Evolutionary conservation across 192 early-diverging fungal species (phyloP).

Genomic region (Backusella westeae): DNA sequence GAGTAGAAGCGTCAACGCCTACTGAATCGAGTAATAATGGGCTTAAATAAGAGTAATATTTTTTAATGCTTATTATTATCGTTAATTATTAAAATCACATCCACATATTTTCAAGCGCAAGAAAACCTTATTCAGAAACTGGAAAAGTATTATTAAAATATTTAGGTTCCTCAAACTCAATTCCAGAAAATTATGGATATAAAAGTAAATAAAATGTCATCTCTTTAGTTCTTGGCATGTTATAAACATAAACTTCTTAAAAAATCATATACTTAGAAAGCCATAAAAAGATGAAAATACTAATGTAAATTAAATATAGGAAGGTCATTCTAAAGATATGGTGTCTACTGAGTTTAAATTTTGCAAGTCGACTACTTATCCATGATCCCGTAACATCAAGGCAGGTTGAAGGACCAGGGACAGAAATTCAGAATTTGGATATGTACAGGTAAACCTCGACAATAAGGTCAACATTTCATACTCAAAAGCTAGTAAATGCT

Average conservation of each 20-base stretch:
- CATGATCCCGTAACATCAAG: neutral
- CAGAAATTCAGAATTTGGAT: neutral
- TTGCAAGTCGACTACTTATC: neutral
- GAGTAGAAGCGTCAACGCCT: neutral
- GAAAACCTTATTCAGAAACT: conserved; percentile 20
- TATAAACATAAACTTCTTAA: conserved; percentile 18
- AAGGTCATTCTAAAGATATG: neutral
- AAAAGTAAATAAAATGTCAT: conserved; percentile 20
- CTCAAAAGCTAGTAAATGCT: conserved; percentile 10
- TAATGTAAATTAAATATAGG: neutral
- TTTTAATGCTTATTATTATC: conserved; percentile 4
- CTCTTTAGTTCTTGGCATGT: conserved; percentile 18
- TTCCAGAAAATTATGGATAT: conserved; percentile 16
- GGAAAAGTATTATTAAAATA: conserved; percentile 11
- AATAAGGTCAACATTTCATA: neutral
- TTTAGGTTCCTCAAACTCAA: conserved; percentile 27
- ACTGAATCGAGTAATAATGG: neutral
- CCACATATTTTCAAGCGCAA: neutral
- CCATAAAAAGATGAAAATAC: conserved; percentile 10
- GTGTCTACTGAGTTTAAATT: neutral
- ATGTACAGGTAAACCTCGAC: conserved; percentile 5
- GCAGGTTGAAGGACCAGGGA: conserved; percentile 11
- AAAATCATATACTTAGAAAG: conserved; percentile 18
- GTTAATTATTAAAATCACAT: neutral
- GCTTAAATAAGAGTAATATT: neutral